These are phyloP conservation scores for Termitomyces sp. DNA, from an alignment of 768 basidiomycete genomes.

Conservation along the genomic window DNA sequence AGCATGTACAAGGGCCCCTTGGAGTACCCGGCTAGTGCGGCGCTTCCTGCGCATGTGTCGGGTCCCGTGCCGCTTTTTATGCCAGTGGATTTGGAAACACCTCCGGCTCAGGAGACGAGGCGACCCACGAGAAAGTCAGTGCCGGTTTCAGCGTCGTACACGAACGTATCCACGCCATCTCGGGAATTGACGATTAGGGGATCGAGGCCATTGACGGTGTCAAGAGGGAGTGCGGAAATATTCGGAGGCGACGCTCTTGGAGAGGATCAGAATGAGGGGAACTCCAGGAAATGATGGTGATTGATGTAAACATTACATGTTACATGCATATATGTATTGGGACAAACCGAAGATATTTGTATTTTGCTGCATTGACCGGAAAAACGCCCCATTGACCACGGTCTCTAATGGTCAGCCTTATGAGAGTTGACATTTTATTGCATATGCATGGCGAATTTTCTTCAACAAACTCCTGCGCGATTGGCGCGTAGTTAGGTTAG, in stretches of 20 bases:
- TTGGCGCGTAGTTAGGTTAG: no score
- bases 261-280: neutral
- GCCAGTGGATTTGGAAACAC: slow-evolving; percentile 9
- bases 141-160: slow-evolving; percentile 8
- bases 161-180: neutral
- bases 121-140: slow-evolving; percentile 9
- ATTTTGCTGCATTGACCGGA: neutral
- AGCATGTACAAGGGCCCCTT: slow-evolving; percentile 16
- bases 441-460: no score
- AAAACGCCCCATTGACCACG: no score
- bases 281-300: neutral
- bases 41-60: slow-evolving; percentile 11
- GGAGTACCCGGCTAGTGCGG: slow-evolving; percentile 15
- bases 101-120: slow-evolving; percentile 4
- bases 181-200: neutral
- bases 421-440: no score
- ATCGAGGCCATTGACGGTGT: slow-evolving; percentile 7
- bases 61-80: slow-evolving; percentile 18
- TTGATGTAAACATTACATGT: neutral
- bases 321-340: no score
- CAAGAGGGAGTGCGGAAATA: neutral
- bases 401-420: no score
- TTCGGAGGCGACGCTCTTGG: no score
- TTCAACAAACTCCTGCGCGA: no score
- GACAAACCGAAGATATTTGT: no score